Percentiles rank a stretch among this genome's conserved stretches.
phyloP scores from a whole-genome alignment of 306 rosid genomes.

The Comarum palustre region DNA sequence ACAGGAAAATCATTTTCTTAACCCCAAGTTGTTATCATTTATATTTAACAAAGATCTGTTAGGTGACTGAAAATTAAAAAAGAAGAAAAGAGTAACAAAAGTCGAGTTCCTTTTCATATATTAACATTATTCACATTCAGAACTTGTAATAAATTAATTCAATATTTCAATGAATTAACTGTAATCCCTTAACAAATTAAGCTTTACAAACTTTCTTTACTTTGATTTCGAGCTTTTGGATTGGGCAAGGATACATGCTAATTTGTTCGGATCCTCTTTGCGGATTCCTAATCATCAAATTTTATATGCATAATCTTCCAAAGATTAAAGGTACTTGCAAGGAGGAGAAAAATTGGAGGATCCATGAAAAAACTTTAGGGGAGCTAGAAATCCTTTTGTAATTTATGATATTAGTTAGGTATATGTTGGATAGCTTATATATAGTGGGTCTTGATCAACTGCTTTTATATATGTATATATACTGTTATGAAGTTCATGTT shows the following conservation, averaged over 20 bases:
- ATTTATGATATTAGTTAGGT: slow-evolving; percentile 7
- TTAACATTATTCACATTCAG: background rate
- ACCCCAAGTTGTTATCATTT: background rate
- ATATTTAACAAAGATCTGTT: background rate
- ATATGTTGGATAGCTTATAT: background rate
- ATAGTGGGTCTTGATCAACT: background rate
- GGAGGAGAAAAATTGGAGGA: background rate
- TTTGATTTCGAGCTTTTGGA: background rate
- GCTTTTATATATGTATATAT: background rate
- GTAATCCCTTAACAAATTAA: slow-evolving; percentile 7
- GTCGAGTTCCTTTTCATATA: background rate
- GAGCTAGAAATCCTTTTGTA: background rate
- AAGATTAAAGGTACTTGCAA: slow-evolving; percentile 4
- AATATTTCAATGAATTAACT: no score
- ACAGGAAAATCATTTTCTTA: background rate
- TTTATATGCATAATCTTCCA: slow-evolving; percentile 4
- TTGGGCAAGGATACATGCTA: background rate
- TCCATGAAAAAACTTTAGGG: background rate
- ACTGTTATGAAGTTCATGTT: background rate
- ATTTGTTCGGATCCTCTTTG: background rate
- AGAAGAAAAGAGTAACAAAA: background rate
- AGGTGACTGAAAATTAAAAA: background rate
- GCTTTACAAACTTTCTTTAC: background rate
- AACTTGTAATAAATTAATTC: background rate
- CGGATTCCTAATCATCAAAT: slow-evolving; percentile 9